Base-by-base conservation (phyloP, 352 stramenopile genomes). In the Pythium plurisporium region DNA sequence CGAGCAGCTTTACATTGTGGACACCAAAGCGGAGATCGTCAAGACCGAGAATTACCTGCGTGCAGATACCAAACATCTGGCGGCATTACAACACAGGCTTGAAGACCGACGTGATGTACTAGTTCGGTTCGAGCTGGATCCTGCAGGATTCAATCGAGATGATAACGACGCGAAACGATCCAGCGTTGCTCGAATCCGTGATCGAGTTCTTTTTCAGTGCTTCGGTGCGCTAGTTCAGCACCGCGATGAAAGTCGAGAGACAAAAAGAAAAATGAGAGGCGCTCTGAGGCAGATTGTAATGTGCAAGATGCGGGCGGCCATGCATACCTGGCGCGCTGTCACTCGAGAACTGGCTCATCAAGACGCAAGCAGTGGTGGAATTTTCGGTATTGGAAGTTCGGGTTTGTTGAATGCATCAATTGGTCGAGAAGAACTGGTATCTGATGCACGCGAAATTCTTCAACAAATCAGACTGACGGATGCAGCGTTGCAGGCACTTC, bases 1-100 rank as follows among this genome's bases (percentile, higher is more conserved):
- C 30, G 83, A 94, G 33, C 76, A 89, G 53, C 68, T 90, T n/a
- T 94, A 91, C 55, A 94, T 94, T 41, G 49, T 86, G 3, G 80
- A 94, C 36, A 75, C 78, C 5, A 94, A 94, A 42, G 56, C 73
- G 9, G 81, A 91, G 31, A 82, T 87, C 25, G 62, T 89, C 5
- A 70, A 78, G 48, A 72, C 86, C 5, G 79, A 94, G 41, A 87
- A 89, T 38, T 84, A 86, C 33, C 48, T 90, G n/a, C 70, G 70
- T 11, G 75, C 62, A n/a, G 82, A 91, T 40, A 60, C 71, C 12
- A 84, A 75, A 19, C 70, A 62, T 0, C 67, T 69, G 2, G 65
- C 65, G 2, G 62, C 46, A 9, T 38, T 90, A 17, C 26, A 60
- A 19, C 48, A 47, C 3, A 69, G 72, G 14, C 49, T 91, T 12